Evolutionary conservation across 2,329 filamentous ascomycete species (phyloP), one percentile per base, ranked within the genome.

Genomic region (Phoma sp.): DNA sequence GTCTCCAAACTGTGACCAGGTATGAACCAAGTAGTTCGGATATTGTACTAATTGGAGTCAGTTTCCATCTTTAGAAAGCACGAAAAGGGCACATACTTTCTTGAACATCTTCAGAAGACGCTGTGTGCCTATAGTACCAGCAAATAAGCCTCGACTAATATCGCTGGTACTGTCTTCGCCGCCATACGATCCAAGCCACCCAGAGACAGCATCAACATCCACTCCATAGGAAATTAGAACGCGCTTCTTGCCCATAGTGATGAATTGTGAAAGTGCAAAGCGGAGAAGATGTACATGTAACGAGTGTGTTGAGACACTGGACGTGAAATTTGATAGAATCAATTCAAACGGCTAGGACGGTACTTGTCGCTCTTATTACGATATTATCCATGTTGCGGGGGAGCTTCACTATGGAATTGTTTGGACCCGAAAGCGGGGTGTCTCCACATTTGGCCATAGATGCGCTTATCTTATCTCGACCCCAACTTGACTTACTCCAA

Each of bases 141-240:
- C 89, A 62, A 85, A 92, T 26, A 90, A 74, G 6, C 53, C 87
- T 77, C 88, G 80, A 66, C 84, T 87, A 58, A 92, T 91, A 63
- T 92, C 89, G 65, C 82, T 89, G 2, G 83, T 85, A 18, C 83
- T 87, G 66, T 92, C 88, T 69, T 91, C 83, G 34, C 89, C 88
- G 10, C 87, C 87, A 62, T 92, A 92, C 0, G 84, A 88, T 0
- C 89, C 89, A 1, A 91, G 77, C 89, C 89, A 92, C 11, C 89
- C 88, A 1, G 88, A 84, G 1, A 69, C 67, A 15, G 68, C 88
- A 62, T 92, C 88, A 23, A 92, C 87, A 60, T 92, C 88, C n/a
- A 91, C 85, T 9, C 87, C 87, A 60, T 90, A 90, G 50, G 83
- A 76, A 46, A 81, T 78, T 30, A 84, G 78, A 47, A 85, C 79